These are phyloP conservation scores for Dioscorea zingiberensis DNA, from an alignment of 106 monocot species.

Conservation along the genomic window DNA sequence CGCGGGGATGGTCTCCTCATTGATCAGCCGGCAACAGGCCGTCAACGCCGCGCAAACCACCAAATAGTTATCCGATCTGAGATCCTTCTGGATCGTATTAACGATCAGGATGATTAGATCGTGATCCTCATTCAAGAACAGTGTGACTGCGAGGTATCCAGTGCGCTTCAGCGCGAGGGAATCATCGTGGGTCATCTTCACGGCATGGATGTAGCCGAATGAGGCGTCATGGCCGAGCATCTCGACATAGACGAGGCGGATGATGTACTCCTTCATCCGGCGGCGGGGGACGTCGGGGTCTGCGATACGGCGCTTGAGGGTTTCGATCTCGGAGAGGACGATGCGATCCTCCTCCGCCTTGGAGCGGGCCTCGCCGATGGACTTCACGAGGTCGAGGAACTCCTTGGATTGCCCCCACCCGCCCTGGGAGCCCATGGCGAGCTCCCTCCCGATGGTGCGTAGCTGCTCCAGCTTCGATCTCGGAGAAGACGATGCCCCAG, in stretches of 20 bases:
- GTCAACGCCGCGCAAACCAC: slow-evolving; percentile 79
- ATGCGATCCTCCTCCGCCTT: slow-evolving; percentile 99
- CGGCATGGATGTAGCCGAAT: slow-evolving; percentile 97
- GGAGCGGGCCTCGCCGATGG: slow-evolving; percentile 95
- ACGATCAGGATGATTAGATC: slow-evolving; percentile 95
- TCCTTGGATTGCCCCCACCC: slow-evolving; percentile 90
- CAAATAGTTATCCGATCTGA: slow-evolving; percentile 81
- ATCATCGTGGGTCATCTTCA: slow-evolving; percentile 98
- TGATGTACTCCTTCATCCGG: slow-evolving; percentile 94
- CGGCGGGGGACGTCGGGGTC: slow-evolving; percentile 83
- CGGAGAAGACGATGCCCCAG: too few relatives aligned
- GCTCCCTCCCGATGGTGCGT: slow-evolving; percentile 90
- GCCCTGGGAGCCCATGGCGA: slow-evolving; percentile 96
- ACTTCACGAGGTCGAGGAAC: slow-evolving; percentile 95
- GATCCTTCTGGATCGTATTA: slow-evolving; percentile 97
- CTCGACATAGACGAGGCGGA: slow-evolving; percentile 92
- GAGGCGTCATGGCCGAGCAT: slow-evolving; percentile 99
- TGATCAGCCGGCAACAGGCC: slow-evolving; percentile 85
- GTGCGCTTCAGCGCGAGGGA: slow-evolving; percentile 73
- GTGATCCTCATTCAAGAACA: slow-evolving; percentile 88
- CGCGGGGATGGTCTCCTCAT: slow-evolving; percentile 96
- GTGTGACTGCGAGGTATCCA: slow-evolving; percentile 90
- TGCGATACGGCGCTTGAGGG: slow-evolving; percentile 70
- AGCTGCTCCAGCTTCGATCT: slow-evolving; percentile 73
- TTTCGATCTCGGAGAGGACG: slow-evolving; percentile 75